phyloP scores from a whole-genome alignment of 768 basidiomycete species.

The Lentinula sp. region DNA sequence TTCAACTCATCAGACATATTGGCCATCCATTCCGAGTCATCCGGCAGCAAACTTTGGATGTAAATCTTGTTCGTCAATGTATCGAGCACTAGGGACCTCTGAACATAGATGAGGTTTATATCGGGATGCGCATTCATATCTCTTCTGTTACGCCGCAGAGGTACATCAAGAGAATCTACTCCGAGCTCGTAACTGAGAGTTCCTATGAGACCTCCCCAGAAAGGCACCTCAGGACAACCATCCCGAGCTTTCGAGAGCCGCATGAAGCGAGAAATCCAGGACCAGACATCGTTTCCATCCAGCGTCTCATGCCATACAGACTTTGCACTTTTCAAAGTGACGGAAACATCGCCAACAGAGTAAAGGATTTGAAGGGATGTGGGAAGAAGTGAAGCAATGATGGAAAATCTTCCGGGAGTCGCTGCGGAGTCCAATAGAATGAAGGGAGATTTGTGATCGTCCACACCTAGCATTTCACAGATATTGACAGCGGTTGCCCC shows the following conservation, averaged over 20 bases:
- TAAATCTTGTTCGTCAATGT: constrained; percentile 39
- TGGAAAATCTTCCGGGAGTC: constrained; percentile 67
- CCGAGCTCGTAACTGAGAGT: constrained; percentile 79
- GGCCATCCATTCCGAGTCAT: constrained; percentile 58
- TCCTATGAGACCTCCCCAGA: constrained; percentile 82
- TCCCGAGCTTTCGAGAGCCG: constrained; percentile 36
- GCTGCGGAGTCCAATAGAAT: constrained; percentile 74
- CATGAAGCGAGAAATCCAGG: constrained; percentile 74
- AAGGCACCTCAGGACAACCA: constrained; percentile 54
- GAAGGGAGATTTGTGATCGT: constrained; percentile 55
- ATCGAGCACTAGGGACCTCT: constrained; percentile 73
- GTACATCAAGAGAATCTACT: constrained; percentile 45
- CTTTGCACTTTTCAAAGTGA: constrained; percentile 38
- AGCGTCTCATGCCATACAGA: constrained; percentile 34
- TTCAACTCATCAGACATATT: constrained; percentile 30
- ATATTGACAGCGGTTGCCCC: constrained; percentile 36
- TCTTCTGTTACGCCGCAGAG: constrained; percentile 23
- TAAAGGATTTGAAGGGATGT: constrained; percentile 56
- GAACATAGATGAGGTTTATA: constrained; percentile 71
- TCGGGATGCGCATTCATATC: constrained; percentile 50
- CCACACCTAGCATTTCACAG: constrained; percentile 59
- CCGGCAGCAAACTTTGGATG: constrained; percentile 58
- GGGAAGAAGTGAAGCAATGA: constrained; percentile 56
- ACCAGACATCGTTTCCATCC: constrained; percentile 56
- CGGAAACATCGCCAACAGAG: constrained; percentile 39